These are phyloP conservation scores for Microdochium bolleyi DNA, from an alignment of 2,329 filamentous ascomycete species.

Conservation along the genomic window DNA sequence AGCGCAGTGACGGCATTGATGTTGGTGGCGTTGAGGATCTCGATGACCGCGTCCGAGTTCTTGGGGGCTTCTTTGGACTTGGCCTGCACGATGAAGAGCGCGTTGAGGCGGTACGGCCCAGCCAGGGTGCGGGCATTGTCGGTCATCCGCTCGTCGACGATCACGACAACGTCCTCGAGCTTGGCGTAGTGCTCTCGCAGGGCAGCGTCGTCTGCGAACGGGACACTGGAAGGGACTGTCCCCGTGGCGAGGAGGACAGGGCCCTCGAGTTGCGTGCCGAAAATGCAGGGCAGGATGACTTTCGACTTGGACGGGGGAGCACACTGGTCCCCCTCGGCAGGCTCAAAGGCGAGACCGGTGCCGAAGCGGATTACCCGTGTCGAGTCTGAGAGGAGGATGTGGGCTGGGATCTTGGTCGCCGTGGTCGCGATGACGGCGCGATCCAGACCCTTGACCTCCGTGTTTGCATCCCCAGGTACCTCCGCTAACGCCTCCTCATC, in stretches of 20 bases:
- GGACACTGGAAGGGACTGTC: slow-evolving; percentile 7
- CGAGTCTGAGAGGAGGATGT: not conserved
- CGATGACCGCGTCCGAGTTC: slow-evolving; percentile 6
- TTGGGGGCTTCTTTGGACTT: slow-evolving; percentile 3
- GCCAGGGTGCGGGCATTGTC: slow-evolving; percentile 20
- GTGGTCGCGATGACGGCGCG: not conserved
- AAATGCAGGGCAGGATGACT: slow-evolving; percentile 13
- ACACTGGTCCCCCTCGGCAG: not conserved
- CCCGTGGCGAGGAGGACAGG: slow-evolving; percentile 5
- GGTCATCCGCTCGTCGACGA: slow-evolving; percentile 20
- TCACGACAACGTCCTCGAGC: slow-evolving; percentile 13
- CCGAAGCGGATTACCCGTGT: not conserved
- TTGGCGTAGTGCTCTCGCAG: slow-evolving; percentile 9
- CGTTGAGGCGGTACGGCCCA: slow-evolving; percentile 15
- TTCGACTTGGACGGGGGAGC: not conserved
- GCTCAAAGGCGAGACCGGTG: not conserved
- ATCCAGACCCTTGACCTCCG: no score
- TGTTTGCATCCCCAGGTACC: no score
- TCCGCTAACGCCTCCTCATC: no score
- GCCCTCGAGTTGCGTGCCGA: slow-evolving; percentile 12
- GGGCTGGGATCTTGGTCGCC: not conserved
- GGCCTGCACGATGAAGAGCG: slow-evolving; percentile 14
- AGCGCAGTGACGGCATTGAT: slow-evolving; percentile 17
- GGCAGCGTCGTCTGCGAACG: slow-evolving; percentile 8
- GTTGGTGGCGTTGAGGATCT: slow-evolving; percentile 11